Percentiles rank a stretch among this genome's conserved stretches.
These are phyloP conservation scores for Setomelanomma holmii DNA, from an alignment of 2,329 filamentous ascomycete species.

Conservation along the genomic window DNA sequence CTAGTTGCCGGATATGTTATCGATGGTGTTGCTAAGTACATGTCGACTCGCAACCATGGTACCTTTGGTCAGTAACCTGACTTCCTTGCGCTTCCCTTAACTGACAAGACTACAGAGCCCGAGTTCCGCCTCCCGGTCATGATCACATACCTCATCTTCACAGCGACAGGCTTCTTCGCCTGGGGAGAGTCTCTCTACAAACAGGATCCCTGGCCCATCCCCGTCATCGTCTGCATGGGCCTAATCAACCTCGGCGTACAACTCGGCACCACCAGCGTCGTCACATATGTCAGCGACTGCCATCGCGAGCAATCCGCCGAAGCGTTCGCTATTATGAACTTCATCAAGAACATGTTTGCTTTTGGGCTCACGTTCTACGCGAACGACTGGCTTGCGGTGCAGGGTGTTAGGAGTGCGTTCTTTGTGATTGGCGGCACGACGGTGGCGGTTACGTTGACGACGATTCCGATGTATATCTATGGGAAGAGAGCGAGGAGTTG, in stretches of 20 bases:
- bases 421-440: conserved; percentile 32
- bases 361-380: conserved; percentile 33
- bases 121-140: conserved; percentile 36
- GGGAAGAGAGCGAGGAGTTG: conserved; percentile 33
- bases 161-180: conserved; percentile 32
- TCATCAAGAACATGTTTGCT: conserved; percentile 35
- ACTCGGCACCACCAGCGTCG: conserved; percentile 27
- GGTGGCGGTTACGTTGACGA: conserved; percentile 26
- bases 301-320: conserved; percentile 33
- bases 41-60: conserved; percentile 31
- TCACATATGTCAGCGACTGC: conserved; percentile 32
- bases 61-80: conserved; percentile 24
- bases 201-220: conserved; percentile 30
- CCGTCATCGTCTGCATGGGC: conserved; percentile 35
- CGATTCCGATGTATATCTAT: conserved; percentile 35
- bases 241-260: conserved; percentile 35
- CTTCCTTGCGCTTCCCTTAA: no score
- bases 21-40: conserved; percentile 30
- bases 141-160: conserved; percentile 28
- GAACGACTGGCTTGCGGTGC: conserved; percentile 28
- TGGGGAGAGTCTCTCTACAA: conserved; percentile 29
- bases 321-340: conserved; percentile 37
- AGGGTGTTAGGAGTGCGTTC: conserved; percentile 28
- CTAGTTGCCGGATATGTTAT: conserved; percentile 24
- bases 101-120: conserved; percentile 17